phyloP scores from a whole-genome alignment of 345 rosid genomes.

The Leavenworthia alabamica region DNA sequence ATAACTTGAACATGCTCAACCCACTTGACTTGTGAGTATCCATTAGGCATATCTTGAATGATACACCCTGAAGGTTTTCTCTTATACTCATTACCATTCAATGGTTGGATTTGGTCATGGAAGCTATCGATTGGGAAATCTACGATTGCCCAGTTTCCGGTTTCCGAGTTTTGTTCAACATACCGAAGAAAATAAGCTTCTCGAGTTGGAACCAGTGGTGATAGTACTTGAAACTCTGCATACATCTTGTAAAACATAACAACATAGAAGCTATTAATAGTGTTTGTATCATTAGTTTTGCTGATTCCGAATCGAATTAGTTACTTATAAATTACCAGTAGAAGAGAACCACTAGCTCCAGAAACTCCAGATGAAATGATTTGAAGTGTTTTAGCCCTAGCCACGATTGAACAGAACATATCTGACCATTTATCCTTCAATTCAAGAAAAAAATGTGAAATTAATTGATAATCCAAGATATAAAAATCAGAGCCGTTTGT shows the following conservation, averaged over 20 bases:
- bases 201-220: slow-evolving; percentile 78
- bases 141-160: slow-evolving; percentile 69
- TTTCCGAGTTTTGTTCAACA: slow-evolving; percentile 64
- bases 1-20: slow-evolving; percentile 77
- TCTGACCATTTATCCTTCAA: slow-evolving; percentile 80
- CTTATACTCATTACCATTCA: slow-evolving; percentile 30
- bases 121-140: slow-evolving; percentile 76
- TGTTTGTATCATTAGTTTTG: not conserved
- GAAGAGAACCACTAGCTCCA: slow-evolving; percentile 74
- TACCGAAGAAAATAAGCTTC: slow-evolving; percentile 80
- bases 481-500: too few relatives aligned
- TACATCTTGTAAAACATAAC: slow-evolving; percentile 52
- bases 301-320: not conserved
- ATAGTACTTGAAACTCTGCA: slow-evolving; percentile 73
- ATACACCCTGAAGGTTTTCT: slow-evolving; percentile 83
- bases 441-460: too few relatives aligned
- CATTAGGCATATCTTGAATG: slow-evolving; percentile 95
- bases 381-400: slow-evolving; percentile 79
- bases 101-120: slow-evolving; percentile 39
- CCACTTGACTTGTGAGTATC: slow-evolving; percentile 94
- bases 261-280: not conserved
- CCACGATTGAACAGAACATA: slow-evolving; percentile 81
- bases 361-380: slow-evolving; percentile 51
- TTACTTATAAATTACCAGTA: slow-evolving; percentile 49
- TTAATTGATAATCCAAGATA: not conserved